A percentile compares a stretch with the other conserved stretches of the same genome.
These are phyloP conservation scores for Yarrowia sp. DNA, from an alignment of 805 yeast species.

Conservation along the genomic window DNA sequence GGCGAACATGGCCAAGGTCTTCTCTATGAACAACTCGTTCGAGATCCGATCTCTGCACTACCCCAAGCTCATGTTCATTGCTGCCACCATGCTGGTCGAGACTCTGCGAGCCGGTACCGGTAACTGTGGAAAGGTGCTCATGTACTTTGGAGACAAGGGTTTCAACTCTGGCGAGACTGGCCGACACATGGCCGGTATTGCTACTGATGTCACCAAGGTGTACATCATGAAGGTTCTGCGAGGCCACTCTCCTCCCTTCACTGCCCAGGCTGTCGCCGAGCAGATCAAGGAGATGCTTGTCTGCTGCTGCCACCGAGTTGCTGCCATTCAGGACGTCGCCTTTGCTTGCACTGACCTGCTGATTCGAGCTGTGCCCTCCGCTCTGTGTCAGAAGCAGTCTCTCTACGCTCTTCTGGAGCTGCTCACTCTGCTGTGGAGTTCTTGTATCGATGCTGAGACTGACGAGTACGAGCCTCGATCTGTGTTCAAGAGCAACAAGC, in stretches of 20 bases:
- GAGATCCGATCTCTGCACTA: constrained; percentile 65
- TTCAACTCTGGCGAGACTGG: constrained; percentile 72
- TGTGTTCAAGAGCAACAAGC: constrained; percentile 59
- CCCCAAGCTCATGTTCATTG: constrained; percentile 84
- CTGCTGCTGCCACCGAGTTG: constrained; percentile 78
- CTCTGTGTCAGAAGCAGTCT: constrained; percentile 75
- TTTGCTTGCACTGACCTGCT: constrained; percentile 75
- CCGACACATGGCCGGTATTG: constrained; percentile 69
- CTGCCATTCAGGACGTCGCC: constrained; percentile 78
- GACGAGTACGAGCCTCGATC: constrained; percentile 87
- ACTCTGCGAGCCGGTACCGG: constrained; percentile 79
- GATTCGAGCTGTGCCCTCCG: constrained; percentile 71
- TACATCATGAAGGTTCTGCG: constrained; percentile 60
- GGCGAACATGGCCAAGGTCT: constrained; percentile 49
- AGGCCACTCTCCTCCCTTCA: constrained; percentile 63
- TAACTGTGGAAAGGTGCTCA: constrained; percentile 75
- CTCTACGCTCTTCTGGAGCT: constrained; percentile 83
- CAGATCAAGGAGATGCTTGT: constrained; percentile 74
- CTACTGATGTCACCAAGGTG: constrained; percentile 63
- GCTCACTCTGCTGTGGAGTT: constrained; percentile 74
- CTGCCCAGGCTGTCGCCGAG: constrained; percentile 64
- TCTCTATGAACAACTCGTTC: constrained; percentile 60
- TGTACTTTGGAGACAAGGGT: constrained; percentile 87
- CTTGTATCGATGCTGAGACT: constrained; percentile 81
- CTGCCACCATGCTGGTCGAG: constrained; percentile 83